Conservation (phyloP, 2,329 filamentous ascomycete species). For the Tothia fuscella region DNA sequence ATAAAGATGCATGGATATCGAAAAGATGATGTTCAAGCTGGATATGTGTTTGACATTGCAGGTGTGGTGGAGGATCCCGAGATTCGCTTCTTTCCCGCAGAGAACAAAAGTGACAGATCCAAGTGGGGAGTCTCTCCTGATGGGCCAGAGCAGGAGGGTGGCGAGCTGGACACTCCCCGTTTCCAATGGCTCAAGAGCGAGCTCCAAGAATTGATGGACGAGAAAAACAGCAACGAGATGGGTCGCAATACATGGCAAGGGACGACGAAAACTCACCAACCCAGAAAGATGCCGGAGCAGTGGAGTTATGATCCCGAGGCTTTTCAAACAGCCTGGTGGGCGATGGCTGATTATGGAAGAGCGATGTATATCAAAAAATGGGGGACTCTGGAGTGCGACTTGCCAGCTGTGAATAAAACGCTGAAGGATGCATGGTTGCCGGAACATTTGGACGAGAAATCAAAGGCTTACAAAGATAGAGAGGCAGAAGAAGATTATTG, state of each 20-base stretch:
- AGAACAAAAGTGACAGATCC: background rate
- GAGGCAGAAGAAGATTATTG: conserved; percentile 7
- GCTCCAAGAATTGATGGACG: conserved; percentile 10
- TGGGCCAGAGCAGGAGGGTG: conserved; percentile 5
- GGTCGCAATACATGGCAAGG: conserved; percentile 13
- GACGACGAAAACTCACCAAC: background rate
- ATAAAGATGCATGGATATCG: conserved; percentile 11
- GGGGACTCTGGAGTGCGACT: conserved; percentile 12
- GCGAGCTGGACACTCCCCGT: background rate
- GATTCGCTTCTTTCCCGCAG: conserved; percentile 9
- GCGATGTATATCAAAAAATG: conserved; percentile 13
- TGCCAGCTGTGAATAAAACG: conserved; percentile 6
- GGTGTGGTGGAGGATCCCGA: conserved; percentile 9
- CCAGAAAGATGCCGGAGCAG: conserved; percentile 8
- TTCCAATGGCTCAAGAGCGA: conserved; percentile 9
- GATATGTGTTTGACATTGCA: conserved; percentile 13
- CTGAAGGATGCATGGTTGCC: conserved; percentile 11
- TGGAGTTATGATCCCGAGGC: conserved; percentile 12
- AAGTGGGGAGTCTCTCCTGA: conserved; percentile 8
- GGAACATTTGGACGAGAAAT: conserved; percentile 9
- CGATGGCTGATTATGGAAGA: conserved; percentile 11
- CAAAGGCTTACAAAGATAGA: background rate
- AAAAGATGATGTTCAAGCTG: conserved; percentile 12
- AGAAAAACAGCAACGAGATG: conserved; percentile 7
- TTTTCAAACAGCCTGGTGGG: conserved; percentile 13